These are phyloP conservation scores for Tulasnella calospora DNA, from an alignment of 768 basidiomycete species.

Conservation along the genomic window DNA sequence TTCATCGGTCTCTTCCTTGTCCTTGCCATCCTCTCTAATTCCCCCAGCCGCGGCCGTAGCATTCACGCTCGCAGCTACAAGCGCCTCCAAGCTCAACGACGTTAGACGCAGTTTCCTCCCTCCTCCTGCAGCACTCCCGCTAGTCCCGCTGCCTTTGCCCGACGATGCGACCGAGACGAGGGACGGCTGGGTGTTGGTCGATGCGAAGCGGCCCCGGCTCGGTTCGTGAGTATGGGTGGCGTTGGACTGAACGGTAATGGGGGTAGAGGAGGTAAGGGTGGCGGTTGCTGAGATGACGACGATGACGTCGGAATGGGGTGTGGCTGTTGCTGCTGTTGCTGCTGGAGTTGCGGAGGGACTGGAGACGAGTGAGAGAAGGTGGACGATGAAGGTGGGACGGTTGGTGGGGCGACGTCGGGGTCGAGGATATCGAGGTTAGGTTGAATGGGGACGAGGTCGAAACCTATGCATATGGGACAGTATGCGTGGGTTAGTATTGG, in stretches of 20 bases:
- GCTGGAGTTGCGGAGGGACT: neutral
- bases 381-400: neutral
- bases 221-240: neutral
- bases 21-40: neutral
- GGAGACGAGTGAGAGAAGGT: neutral
- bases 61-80: neutral
- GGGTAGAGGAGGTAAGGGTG: neutral
- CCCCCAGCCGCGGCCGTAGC: neutral
- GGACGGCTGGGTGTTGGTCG: constrained; percentile 35
- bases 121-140: neutral
- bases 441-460: constrained; percentile 68
- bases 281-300: neutral
- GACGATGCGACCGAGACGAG: neutral
- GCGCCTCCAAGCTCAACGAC: constrained; percentile 5
- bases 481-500: neutral
- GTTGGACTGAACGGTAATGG: neutral
- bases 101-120: neutral
- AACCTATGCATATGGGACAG: constrained; percentile 42
- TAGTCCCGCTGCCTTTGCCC: neutral
- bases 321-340: too few relatives aligned
- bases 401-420: constrained; percentile 31
- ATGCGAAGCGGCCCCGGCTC: constrained; percentile 1
- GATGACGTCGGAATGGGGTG: neutral
- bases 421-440: constrained; percentile 61
- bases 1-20: neutral